phyloP scores from a whole-genome alignment of 768 basidiomycete genomes.

The Psilocybe cyanescens region DNA sequence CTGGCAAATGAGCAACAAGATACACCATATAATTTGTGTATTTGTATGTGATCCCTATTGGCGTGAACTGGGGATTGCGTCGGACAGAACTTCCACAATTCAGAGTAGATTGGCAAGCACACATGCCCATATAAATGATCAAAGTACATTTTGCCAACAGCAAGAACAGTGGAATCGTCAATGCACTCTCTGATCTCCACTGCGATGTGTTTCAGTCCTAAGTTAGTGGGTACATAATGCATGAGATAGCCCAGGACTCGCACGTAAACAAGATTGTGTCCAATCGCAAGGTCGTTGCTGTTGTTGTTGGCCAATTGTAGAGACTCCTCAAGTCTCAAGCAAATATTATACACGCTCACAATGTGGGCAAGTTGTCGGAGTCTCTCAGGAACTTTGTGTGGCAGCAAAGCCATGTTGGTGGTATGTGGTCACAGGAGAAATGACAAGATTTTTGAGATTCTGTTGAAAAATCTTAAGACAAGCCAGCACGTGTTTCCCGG shows the following conservation, averaged over 20 bases:
- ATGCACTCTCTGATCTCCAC: constrained; percentile 12
- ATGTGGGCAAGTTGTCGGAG: neutral
- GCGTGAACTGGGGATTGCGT: constrained; percentile 18
- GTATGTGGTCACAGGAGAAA: no score
- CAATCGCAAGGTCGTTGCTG: constrained; percentile 7
- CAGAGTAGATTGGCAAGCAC: constrained; percentile 14
- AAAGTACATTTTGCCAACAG: constrained; percentile 28
- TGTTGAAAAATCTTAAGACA: no score
- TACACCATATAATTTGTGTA: constrained; percentile 19
- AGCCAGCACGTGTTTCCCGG: no score
- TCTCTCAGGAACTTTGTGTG: constrained; percentile 1
- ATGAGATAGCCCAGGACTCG: constrained; percentile 30
- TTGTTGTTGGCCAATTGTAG: constrained; percentile 16
- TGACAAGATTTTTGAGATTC: no score
- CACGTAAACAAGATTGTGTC: constrained; percentile 22
- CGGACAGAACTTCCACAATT: constrained; percentile 12
- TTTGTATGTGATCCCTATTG: constrained; percentile 18
- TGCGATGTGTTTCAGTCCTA: constrained; percentile 17
- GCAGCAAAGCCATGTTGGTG: neutral
- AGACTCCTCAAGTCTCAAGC: constrained; percentile 20
- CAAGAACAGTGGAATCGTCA: constrained; percentile 14
- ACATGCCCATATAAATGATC: constrained; percentile 32
- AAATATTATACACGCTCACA: constrained; percentile 24
- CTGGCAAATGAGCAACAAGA: constrained; percentile 28
- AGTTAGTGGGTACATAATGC: constrained; percentile 19